Conservation (phyloP, 2,329 filamentous ascomycete species). For the Escovopsis sp. region DNA sequence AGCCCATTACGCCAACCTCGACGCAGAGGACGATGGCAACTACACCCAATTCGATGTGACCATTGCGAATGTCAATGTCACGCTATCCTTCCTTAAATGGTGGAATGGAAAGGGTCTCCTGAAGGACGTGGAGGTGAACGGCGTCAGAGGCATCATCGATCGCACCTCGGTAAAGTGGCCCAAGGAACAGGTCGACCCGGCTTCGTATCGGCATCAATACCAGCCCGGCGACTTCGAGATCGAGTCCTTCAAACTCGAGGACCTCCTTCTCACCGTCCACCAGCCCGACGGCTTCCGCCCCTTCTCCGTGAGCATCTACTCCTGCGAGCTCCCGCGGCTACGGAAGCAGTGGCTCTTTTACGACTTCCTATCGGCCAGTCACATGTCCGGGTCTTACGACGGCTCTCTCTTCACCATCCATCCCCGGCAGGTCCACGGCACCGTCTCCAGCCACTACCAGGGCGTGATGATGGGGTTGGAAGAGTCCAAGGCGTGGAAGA, state of each 20-base stretch:
- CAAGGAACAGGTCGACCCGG: constrained; percentile 55
- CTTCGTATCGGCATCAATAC: constrained; percentile 77
- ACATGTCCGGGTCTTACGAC: constrained; percentile 91
- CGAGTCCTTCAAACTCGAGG: constrained; percentile 90
- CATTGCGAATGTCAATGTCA: constrained; percentile 90
- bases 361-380: constrained; percentile 87
- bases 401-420: constrained; percentile 96
- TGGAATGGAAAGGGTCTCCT: constrained; percentile 91
- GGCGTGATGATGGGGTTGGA: constrained; percentile 41
- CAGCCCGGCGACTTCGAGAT: constrained; percentile 91
- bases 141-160: constrained; percentile 83
- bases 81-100: constrained; percentile 95
- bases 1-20: constrained; percentile 21
- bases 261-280: constrained; percentile 79
- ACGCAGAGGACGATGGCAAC: constrained; percentile 66
- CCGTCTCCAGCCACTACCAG: constrained; percentile 45
- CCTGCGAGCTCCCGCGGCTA: constrained; percentile 81
- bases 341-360: constrained; percentile 97
- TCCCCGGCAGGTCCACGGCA: constrained; percentile 75
- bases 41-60: constrained; percentile 97
- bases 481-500: constrained; percentile 73
- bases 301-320: constrained; percentile 89
- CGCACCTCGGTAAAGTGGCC: constrained; percentile 66
- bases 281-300: constrained; percentile 87
- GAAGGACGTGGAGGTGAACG: constrained; percentile 85